Evolutionary conservation across 108 stramenopile genomes (phyloP).

Genomic region (Cyclotella sp.): DNA sequence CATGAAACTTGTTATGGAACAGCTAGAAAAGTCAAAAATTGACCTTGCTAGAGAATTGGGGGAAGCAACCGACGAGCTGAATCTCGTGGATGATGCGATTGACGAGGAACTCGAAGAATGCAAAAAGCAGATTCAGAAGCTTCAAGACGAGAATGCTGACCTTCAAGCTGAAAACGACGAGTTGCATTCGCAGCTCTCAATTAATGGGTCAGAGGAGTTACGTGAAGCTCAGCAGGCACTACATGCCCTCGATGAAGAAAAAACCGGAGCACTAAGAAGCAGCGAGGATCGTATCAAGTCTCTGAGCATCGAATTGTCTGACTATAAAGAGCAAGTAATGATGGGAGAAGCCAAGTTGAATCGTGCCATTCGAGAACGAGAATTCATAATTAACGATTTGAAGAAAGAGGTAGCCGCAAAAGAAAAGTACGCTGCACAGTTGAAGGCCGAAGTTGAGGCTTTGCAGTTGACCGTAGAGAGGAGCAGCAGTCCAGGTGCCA

Average conservation of each 20-base stretch:
- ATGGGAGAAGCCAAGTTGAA: conserved; percentile 32
- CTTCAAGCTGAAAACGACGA: conserved; percentile 34
- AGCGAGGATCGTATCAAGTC: conserved; percentile 38
- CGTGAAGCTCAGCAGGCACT: conserved; percentile 67
- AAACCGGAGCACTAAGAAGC: conserved; percentile 18
- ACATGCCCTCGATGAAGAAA: conserved; percentile 63
- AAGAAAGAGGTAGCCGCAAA: conserved; percentile 36
- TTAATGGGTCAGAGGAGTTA: conserved; percentile 29
- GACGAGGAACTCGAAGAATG: conserved; percentile 34
- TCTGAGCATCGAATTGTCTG: conserved; percentile 49
- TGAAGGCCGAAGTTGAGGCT: conserved; percentile 30
- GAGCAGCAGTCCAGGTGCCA: conserved; percentile 2
- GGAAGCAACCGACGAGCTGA: conserved; percentile 25
- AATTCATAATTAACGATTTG: conserved; percentile 43
- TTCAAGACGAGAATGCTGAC: conserved; percentile 18
- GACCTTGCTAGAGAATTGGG: conserved; percentile 31
- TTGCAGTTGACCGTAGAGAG: conserved; percentile 24
- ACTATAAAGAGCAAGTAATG: conserved; percentile 29
- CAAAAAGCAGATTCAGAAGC: conserved; percentile 31
- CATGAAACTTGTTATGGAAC: conserved; percentile 35
- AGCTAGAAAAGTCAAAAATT: conserved; percentile 44
- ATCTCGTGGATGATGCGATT: conserved; percentile 28
- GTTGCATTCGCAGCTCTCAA: conserved; percentile 3
- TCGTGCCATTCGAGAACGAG: conserved; percentile 41
- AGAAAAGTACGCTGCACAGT: conserved; percentile 30